Conservation (phyloP, 2,329 filamentous ascomycete genomes). For the Periconia sp. region DNA sequence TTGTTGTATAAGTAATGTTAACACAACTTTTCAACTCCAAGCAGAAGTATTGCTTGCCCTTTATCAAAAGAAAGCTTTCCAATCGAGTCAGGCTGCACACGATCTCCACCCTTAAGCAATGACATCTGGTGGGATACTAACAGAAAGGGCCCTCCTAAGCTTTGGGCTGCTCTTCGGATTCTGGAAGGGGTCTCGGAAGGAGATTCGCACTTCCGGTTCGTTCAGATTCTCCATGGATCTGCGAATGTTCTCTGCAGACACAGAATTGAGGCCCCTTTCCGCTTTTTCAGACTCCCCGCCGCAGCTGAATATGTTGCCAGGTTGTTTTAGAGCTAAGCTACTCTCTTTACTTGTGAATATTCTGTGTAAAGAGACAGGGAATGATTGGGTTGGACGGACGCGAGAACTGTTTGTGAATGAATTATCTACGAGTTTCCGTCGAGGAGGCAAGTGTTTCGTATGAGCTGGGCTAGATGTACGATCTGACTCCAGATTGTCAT, state of each 20-base stretch:
- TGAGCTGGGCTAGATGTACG: not conserved
- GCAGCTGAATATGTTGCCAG: not conserved
- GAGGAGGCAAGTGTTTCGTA: not conserved
- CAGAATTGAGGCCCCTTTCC: no score
- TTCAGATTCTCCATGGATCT: not conserved
- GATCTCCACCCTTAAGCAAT: no score
- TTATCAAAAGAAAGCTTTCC: no score
- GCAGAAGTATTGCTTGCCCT: no score
- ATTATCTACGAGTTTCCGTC: not conserved
- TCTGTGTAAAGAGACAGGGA: slow-evolving; percentile 5
- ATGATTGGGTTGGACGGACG: not conserved
- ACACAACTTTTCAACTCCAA: no score
- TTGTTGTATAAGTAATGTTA: no score
- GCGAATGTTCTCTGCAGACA: no score
- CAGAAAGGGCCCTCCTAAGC: no score
- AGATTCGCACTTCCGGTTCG: not conserved
- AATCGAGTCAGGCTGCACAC: no score
- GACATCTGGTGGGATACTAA: no score
- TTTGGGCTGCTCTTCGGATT: not conserved
- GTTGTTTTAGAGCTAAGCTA: not conserved
- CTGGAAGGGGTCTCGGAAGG: slow-evolving; percentile 8
- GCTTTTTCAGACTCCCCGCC: not conserved
- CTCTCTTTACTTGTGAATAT: not conserved
- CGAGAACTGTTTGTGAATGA: not conserved
- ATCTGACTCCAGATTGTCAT: not conserved